Base-by-base conservation (phyloP, 257 asterid genomes). In the Striga asiatica region DNA sequence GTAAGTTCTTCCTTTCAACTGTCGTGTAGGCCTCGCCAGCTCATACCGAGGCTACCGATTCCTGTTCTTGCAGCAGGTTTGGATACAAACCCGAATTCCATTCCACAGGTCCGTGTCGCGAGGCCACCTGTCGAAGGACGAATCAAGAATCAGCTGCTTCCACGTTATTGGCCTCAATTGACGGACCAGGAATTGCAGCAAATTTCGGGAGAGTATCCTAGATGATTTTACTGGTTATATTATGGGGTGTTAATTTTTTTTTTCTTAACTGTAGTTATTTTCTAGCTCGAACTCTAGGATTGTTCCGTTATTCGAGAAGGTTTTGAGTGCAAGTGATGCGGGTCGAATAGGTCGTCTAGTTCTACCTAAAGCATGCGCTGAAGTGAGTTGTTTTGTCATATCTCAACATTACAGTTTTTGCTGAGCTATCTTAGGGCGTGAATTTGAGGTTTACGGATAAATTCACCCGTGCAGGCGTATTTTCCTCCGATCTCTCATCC, bases 291-390 rank as follows among this genome's bases (percentile, higher is more conserved):
- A 91, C 58, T 78, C 98, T 50, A 83, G 85, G 1, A 79, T 91
- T 23, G 71, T 86, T 61, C 98, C 98, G 6, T 78, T 91, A 70
- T 91, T 91, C 66, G 98, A 91, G 65, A 91, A 91, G 85, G 98
- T 91, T 60, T 59, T 91, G 82, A 91, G 98, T 67, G 98, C 98
- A 31, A 89, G 98, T 64, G 98, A 89, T 78, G 98, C 98, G 19
- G 98, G 98, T 57, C 82, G 98, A 70, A 86, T 91, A 7, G 96
- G 98, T 43, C 98, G 95, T 57, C 77, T 91, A 71, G 98, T 91
- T 78, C 98, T 91, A 66, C 98, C 96, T 58, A 91, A 91, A 82
- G 98, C 98, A 51, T 91, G 98, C 71, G 98, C 98, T 39, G 98
- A 91, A 80, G 98, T 86, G 69, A 61, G 85, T 69, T 69, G n/a